phyloP scores from a whole-genome alignment of 495 filamentous ascomycete species.

The Xylaria telfairii region DNA sequence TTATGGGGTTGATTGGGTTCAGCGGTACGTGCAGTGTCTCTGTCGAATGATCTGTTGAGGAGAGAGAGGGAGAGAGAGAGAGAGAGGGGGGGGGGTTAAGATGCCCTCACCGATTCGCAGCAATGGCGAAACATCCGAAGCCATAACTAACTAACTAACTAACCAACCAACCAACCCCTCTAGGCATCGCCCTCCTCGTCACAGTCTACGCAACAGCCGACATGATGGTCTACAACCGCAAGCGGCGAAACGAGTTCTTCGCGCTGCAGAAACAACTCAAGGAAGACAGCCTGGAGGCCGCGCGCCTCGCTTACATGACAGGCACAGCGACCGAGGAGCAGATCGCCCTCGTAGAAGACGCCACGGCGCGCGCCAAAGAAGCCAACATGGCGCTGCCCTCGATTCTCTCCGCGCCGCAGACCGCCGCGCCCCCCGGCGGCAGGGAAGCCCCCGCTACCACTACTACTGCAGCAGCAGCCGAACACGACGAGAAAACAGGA shows the following conservation, averaged over 20 bases:
- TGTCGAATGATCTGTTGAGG: not conserved
- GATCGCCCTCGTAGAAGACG: constrained; percentile 55
- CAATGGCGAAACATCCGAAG: not conserved
- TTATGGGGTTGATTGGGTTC: constrained; percentile 74
- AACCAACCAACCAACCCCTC: not conserved
- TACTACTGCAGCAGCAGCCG: not conserved
- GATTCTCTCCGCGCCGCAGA: constrained; percentile 35
- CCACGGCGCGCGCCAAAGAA: constrained; percentile 37
- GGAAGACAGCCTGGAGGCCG: constrained; percentile 56
- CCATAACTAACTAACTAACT: not conserved
- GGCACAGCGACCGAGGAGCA: constrained; percentile 68
- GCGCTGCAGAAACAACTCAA: constrained; percentile 66
- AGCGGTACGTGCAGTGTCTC: constrained; percentile 65
- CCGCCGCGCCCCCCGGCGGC: constrained; percentile 9
- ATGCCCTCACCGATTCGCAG: too few species aligned
- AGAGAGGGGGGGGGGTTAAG: too few species aligned
- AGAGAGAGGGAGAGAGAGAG: not conserved
- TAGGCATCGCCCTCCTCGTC: constrained; percentile 74
- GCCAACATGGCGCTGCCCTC: constrained; percentile 46
- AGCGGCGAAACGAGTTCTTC: constrained; percentile 68
- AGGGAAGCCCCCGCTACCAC: not conserved
- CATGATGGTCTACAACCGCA: constrained; percentile 86
- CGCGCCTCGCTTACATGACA: constrained; percentile 64
- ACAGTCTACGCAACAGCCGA: constrained; percentile 83
- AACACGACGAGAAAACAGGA: constrained; percentile 17